These are phyloP conservation scores for Yarrowia porcina DNA, from an alignment of 805 yeast species.

Conservation along the genomic window DNA sequence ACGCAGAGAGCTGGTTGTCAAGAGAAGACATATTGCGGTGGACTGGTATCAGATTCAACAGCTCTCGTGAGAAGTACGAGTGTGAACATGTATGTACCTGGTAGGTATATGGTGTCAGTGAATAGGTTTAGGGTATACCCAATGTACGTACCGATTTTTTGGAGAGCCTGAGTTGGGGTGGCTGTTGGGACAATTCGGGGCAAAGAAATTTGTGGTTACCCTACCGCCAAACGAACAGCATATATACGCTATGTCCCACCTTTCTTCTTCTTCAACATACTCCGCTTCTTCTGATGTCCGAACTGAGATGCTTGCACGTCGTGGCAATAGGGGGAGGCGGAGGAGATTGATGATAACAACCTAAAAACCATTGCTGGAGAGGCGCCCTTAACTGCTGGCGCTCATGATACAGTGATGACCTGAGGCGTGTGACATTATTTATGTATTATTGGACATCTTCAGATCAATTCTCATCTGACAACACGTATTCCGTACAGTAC, in stretches of 20 bases:
- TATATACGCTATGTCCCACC: conserved; percentile 5
- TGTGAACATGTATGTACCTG: conserved; percentile 12
- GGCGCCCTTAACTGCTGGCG: conserved; percentile 27
- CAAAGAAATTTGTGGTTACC: conserved; percentile 10
- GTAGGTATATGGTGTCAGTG: too few species aligned
- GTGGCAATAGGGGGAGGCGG: conserved; percentile 22
- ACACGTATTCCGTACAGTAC: too few species aligned
- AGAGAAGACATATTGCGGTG: conserved; percentile 39
- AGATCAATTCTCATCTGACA: too few species aligned
- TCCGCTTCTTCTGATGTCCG: conserved; percentile 24
- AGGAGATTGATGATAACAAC: conserved; percentile 23
- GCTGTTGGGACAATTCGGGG: not conserved
- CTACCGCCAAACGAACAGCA: not conserved
- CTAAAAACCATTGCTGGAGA: conserved; percentile 27
- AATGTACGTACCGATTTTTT: not conserved
- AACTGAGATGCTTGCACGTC: conserved; percentile 25
- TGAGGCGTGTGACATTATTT: conserved; percentile 25
- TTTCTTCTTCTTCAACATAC: not conserved
- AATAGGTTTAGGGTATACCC: not conserved
- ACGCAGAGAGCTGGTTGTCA: conserved; percentile 60
- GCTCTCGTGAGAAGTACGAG: not conserved
- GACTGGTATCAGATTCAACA: conserved; percentile 1
- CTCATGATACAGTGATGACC: conserved; percentile 26
- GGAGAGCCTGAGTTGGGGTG: not conserved
- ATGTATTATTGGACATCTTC: not conserved